Evolutionary conservation across 2,329 filamentous ascomycete species (phyloP).

Genomic region (Fusarium brachygibbosum): DNA sequence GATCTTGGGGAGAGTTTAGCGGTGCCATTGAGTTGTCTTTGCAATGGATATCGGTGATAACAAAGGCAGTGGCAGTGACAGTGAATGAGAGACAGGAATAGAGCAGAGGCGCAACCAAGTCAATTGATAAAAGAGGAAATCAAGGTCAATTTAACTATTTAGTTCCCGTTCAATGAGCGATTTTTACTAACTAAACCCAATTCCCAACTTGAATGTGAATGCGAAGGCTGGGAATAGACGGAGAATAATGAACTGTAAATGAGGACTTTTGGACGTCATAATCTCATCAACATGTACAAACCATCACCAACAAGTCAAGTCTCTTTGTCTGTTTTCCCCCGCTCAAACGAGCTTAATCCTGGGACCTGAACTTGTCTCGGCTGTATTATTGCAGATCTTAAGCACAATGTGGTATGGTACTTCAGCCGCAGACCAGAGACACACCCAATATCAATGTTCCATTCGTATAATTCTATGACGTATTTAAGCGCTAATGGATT

Average conservation of each 20-base stretch:
- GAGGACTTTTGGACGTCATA: constrained; percentile 35
- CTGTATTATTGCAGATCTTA: constrained; percentile 7
- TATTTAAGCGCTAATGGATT: background rate
- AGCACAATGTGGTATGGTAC: background rate
- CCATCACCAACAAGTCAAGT: constrained; percentile 36
- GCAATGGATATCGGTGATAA: background rate
- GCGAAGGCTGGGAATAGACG: constrained; percentile 14
- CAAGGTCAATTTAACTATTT: constrained; percentile 11
- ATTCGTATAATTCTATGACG: background rate
- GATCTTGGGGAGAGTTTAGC: constrained; percentile 27
- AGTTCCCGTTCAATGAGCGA: background rate
- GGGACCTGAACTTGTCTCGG: constrained; percentile 11
- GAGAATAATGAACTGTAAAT: background rate
- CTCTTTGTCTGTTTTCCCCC: constrained; percentile 16
- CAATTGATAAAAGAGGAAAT: background rate
- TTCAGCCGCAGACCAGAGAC: background rate
- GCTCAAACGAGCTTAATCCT: constrained; percentile 17
- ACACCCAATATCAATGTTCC: constrained; percentile 1
- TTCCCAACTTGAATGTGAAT: background rate
- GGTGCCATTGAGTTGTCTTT: constrained; percentile 33
- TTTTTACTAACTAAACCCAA: constrained; percentile 2
- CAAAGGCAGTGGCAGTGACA: background rate
- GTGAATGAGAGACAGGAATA: background rate
- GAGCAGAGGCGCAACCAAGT: background rate
- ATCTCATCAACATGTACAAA: constrained; percentile 28